Conservation (phyloP, 169 alveolate species). For the Eimeria necatrix region DNA sequence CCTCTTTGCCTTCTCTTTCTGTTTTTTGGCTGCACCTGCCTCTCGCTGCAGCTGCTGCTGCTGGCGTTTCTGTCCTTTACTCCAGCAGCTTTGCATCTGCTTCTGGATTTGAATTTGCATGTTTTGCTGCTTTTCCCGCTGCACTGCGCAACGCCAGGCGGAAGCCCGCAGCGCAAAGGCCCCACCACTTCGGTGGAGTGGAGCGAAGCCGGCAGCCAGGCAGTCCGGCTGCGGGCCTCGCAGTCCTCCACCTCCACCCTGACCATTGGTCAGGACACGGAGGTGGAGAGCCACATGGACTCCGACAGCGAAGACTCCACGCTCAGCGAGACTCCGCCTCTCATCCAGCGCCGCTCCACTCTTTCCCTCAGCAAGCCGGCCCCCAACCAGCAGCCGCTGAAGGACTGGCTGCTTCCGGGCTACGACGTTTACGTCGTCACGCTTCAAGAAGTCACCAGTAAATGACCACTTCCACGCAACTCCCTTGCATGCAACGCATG, state of each 20-base stretch:
- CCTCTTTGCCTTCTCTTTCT: not conserved
- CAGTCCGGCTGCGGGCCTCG: not conserved
- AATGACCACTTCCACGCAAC: not conserved
- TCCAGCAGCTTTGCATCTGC: not conserved
- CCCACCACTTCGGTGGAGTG: not conserved
- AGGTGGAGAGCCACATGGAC: not conserved
- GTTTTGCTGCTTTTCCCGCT: not conserved
- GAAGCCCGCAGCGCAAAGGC: not conserved
- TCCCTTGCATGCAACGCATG: not conserved
- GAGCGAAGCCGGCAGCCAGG: not conserved
- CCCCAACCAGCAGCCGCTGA: constrained; percentile 68
- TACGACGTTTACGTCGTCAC: constrained; percentile 80
- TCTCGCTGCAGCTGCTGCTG: not conserved
- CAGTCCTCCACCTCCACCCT: constrained; percentile 28
- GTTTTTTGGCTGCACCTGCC: not conserved
- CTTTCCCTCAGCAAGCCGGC: constrained; percentile 38
- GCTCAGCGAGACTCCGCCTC: not conserved
- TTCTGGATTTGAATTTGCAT: not conserved
- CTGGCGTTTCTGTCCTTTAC: no score
- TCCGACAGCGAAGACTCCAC: not conserved
- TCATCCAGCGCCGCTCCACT: constrained; percentile 39
- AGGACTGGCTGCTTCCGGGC: constrained; percentile 77
- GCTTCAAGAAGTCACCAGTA: constrained; percentile 79
- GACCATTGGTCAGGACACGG: not conserved
- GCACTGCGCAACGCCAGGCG: not conserved